These are phyloP conservation scores for Zygoascus hellenicus DNA, from an alignment of 1,139 yeast species.

Conservation along the genomic window DNA sequence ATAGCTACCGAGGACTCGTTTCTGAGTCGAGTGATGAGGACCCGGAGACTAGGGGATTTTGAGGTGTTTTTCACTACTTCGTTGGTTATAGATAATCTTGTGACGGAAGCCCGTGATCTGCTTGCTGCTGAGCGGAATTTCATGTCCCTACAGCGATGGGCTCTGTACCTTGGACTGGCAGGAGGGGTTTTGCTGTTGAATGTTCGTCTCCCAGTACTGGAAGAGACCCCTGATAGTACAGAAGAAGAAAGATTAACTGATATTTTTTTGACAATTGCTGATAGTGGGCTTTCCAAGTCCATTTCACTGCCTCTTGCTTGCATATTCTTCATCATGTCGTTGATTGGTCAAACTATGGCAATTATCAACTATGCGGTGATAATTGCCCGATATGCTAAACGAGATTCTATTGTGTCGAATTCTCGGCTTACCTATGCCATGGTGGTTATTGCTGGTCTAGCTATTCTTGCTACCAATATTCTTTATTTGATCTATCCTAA, in stretches of 20 bases:
- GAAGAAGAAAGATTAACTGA: neutral
- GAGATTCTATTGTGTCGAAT: conserved; percentile 23
- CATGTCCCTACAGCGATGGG: conserved; percentile 26
- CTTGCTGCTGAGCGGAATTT: conserved; percentile 34
- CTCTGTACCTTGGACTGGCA: conserved; percentile 27
- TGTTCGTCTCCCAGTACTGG: conserved; percentile 16
- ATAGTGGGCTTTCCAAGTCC: conserved; percentile 5
- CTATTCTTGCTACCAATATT: conserved; percentile 23
- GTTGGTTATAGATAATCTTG: conserved; percentile 26
- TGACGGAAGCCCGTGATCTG: conserved; percentile 35
- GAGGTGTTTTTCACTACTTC: conserved; percentile 20
- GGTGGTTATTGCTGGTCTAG: conserved; percentile 19
- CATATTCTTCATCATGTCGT: conserved; percentile 21
- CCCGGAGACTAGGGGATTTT: conserved; percentile 8
- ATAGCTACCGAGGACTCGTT: neutral
- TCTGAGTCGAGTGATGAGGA: conserved; percentile 3
- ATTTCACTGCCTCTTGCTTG: conserved; percentile 20
- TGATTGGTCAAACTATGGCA: conserved; percentile 19
- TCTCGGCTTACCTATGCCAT: conserved; percentile 15
- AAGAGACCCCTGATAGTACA: neutral
- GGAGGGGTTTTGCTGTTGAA: conserved; percentile 27
- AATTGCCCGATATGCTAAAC: conserved; percentile 22
- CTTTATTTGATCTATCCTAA: conserved; percentile 14
- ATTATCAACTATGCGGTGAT: conserved; percentile 23
- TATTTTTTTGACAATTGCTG: neutral